phyloP scores from a whole-genome alignment of 176 grass and related monocot genomes.

The Hyparrhenia diplandra region DNA sequence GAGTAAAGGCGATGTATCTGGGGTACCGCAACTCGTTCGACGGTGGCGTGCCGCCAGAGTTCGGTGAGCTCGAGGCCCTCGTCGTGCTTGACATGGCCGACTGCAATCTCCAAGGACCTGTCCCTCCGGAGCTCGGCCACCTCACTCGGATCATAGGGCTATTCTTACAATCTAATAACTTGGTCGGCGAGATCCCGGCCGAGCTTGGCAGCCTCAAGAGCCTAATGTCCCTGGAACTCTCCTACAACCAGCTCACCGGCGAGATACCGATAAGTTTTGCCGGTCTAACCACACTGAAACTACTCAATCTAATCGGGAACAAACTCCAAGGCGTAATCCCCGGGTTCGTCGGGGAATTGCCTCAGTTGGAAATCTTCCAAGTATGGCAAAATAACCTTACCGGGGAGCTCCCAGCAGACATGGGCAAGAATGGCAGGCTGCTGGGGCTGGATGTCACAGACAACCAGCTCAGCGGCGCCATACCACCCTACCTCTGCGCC shows the following conservation, averaged over 20 bases:
- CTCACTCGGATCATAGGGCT: slow-evolving; percentile 25
- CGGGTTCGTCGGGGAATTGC: slow-evolving; percentile 34
- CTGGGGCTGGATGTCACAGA: slow-evolving; percentile 45
- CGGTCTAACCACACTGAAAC: slow-evolving; percentile 20
- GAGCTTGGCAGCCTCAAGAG: slow-evolving; percentile 39
- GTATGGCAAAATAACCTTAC: slow-evolving; percentile 74
- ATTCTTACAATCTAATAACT: slow-evolving; percentile 24
- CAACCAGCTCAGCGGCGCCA: background rate
- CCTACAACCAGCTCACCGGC: slow-evolving; percentile 62
- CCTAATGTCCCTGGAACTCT: slow-evolving; percentile 54
- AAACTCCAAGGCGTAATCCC: slow-evolving; percentile 59
- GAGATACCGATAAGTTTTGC: slow-evolving; percentile 50
- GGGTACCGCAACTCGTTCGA: slow-evolving; percentile 33
- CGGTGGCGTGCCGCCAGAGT: slow-evolving; percentile 53
- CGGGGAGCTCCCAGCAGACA: slow-evolving; percentile 31
- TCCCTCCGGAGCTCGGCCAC: slow-evolving; percentile 33
- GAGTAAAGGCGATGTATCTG: slow-evolving; percentile 31
- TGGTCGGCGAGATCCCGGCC: slow-evolving; percentile 33
- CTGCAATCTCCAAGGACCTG: slow-evolving; percentile 35
- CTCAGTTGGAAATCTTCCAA: slow-evolving; percentile 53
- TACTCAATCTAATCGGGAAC: slow-evolving; percentile 50
- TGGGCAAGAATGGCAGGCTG: slow-evolving; percentile 50
- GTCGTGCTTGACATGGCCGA: slow-evolving; percentile 18
- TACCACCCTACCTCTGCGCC: slow-evolving; percentile 55
- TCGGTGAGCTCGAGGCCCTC: slow-evolving; percentile 28